phyloP scores from a whole-genome alignment of 2,329 filamentous ascomycete genomes.

The Talaromyces verruculosus region DNA sequence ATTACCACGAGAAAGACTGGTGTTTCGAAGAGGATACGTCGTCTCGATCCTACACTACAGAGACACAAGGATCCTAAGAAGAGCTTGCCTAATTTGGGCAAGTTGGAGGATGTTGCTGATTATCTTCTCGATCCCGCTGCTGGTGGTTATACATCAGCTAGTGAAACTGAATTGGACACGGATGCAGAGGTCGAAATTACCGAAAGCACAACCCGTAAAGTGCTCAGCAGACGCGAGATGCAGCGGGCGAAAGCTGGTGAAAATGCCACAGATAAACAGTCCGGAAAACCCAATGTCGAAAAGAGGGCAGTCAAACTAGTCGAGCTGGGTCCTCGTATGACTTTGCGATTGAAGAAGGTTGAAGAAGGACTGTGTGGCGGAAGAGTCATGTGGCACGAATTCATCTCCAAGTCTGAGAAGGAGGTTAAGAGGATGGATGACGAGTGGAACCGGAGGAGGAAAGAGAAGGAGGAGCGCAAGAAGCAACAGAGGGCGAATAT shows the following conservation, averaged over 20 bases:
- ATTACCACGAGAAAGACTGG: conserved; percentile 88
- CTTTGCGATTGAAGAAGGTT: conserved; percentile 85
- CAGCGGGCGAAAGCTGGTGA: conserved; percentile 47
- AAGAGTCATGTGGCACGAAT: conserved; percentile 97
- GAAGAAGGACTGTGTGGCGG: conserved; percentile 90
- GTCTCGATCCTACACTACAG: conserved; percentile 82
- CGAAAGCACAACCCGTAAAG: conserved; percentile 56
- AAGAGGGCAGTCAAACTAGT: conserved; percentile 87
- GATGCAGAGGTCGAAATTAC: conserved; percentile 91
- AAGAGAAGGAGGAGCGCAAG: conserved; percentile 79
- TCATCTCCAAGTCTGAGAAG: conserved; percentile 76
- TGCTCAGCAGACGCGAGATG: conserved; percentile 52
- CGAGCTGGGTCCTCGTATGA: conserved; percentile 88
- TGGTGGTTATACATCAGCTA: conserved; percentile 88
- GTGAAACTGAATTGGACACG: conserved; percentile 88
- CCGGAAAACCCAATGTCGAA: conserved; percentile 60
- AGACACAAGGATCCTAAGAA: conserved; percentile 67
- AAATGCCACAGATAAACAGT: conserved; percentile 49
- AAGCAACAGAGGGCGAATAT: conserved; percentile 87
- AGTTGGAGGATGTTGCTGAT: conserved; percentile 88
- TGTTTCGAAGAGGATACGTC: conserved; percentile 77
- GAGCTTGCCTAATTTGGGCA: conserved; percentile 81
- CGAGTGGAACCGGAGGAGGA: conserved; percentile 73
- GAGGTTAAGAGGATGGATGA: conserved; percentile 78
- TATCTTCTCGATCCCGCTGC: conserved; percentile 80